Percentiles rank a stretch among this genome's conserved stretches.
phyloP scores from a whole-genome alignment of 2,329 filamentous ascomycete genomes.

The Aspergillus jensenii region DNA sequence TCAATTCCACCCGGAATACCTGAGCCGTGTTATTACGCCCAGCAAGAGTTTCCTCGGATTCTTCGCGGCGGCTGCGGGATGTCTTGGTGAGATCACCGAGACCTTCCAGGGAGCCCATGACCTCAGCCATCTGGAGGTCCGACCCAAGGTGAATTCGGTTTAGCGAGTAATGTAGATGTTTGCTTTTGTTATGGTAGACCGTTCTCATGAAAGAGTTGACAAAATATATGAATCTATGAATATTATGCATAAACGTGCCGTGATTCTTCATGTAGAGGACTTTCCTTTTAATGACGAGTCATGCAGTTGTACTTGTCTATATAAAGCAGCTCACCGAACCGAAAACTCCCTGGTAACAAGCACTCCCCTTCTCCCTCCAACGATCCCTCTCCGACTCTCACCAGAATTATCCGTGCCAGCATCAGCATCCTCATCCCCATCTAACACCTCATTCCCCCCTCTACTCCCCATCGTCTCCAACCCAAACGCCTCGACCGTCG shows the following conservation, averaged over 20 bases:
- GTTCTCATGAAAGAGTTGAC: no score
- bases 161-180: not conserved
- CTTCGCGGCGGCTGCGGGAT: constrained; percentile 72
- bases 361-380: not conserved
- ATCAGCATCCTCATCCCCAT: not conserved
- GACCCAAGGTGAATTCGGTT: not conserved
- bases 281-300: no score
- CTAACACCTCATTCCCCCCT: not conserved
- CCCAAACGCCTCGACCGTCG: no score
- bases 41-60: constrained; percentile 80
- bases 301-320: no score
- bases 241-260: no score
- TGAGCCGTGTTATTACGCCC: constrained; percentile 71
- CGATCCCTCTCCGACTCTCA: not conserved
- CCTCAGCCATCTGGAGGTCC: constrained; percentile 7
- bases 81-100: constrained; percentile 50
- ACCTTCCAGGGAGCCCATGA: constrained; percentile 20
- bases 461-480: not conserved
- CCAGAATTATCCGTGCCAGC: not conserved
- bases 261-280: no score
- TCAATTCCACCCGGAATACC: constrained; percentile 87
- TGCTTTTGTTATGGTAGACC: not conserved
- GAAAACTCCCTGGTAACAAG: constrained; percentile 1
- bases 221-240: no score
- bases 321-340: not conserved